These are phyloP conservation scores for Teratosphaeria viscida DNA, from an alignment of 2,329 filamentous ascomycete species.

Conservation along the genomic window DNA sequence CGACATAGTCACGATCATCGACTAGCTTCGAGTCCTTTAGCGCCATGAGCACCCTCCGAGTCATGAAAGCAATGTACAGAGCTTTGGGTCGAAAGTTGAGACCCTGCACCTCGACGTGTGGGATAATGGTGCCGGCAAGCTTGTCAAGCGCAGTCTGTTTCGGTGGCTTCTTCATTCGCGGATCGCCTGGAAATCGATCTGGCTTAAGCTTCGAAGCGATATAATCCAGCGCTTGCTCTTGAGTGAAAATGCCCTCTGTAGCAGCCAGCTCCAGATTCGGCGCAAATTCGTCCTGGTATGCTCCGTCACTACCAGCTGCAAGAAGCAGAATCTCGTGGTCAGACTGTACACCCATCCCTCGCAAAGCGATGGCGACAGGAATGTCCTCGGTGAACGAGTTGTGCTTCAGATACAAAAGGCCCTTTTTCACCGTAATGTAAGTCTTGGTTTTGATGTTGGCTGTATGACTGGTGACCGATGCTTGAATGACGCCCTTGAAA, in stretches of 20 bases:
- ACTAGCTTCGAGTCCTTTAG: constrained; percentile 80
- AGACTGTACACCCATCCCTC: constrained; percentile 84
- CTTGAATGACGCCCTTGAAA: constrained; percentile 88
- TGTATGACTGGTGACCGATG: constrained; percentile 94
- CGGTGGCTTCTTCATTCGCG: constrained; percentile 54
- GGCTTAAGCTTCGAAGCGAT: constrained; percentile 82
- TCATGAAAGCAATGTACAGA: constrained; percentile 94
- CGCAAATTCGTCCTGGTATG: constrained; percentile 88
- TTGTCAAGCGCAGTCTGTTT: constrained; percentile 89
- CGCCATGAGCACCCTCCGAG: constrained; percentile 88
- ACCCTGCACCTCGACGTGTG: constrained; percentile 83
- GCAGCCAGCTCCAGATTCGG: constrained; percentile 91
- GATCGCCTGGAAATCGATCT: constrained; percentile 44
- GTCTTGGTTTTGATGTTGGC: constrained; percentile 97
- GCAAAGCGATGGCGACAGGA: constrained; percentile 88
- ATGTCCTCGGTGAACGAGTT: constrained; percentile 88
- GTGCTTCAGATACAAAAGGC: constrained; percentile 77
- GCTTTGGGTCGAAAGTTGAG: constrained; percentile 96
- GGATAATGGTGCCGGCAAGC: constrained; percentile 82
- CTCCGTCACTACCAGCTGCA: constrained; percentile 74
- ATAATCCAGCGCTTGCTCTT: constrained; percentile 91
- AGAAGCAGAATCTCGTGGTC: constrained; percentile 92
- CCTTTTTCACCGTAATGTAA: constrained; percentile 90
- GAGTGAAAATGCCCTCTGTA: constrained; percentile 75
- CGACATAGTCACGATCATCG: constrained; percentile 94